These are phyloP conservation scores for Solanum tarijense DNA, from an alignment of 257 asterid genomes.

Conservation along the genomic window DNA sequence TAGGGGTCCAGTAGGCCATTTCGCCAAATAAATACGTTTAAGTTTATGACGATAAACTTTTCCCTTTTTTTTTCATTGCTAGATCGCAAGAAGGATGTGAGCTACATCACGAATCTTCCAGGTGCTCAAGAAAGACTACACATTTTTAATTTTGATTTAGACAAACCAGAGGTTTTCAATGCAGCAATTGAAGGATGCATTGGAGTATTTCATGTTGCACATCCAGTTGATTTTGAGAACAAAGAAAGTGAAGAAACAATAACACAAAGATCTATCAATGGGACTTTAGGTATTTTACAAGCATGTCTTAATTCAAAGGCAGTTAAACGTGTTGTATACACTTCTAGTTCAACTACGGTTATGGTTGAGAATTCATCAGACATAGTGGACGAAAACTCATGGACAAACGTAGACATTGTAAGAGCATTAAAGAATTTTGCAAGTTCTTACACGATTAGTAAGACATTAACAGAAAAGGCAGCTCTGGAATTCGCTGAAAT, in stretches of 20 bases:
- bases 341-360: conserved; percentile 33
- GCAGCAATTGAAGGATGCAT: conserved; percentile 48
- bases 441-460: conserved; percentile 35
- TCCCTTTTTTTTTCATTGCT: neutral
- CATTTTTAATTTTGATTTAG: conserved; percentile 44
- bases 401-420: conserved; percentile 17
- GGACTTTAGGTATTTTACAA: conserved; percentile 27
- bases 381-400: conserved; percentile 19
- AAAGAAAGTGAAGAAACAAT: conserved; percentile 36
- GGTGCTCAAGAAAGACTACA: conserved; percentile 41
- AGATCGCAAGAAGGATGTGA: conserved; percentile 31
- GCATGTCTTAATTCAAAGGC: conserved; percentile 34
- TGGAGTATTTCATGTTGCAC: conserved; percentile 70
- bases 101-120: conserved; percentile 39
- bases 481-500: conserved; percentile 34
- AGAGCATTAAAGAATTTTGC: neutral
- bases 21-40: too few relatives aligned
- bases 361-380: neutral
- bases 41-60: too few relatives aligned
- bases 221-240: conserved; percentile 40
- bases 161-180: conserved; percentile 28
- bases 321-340: conserved; percentile 36
- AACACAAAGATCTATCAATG: conserved; percentile 7
- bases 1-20: too few relatives aligned
- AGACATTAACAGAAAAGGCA: conserved; percentile 36